Conservation (phyloP, 331 rosid genomes). For the Acacia concinna region DNA sequence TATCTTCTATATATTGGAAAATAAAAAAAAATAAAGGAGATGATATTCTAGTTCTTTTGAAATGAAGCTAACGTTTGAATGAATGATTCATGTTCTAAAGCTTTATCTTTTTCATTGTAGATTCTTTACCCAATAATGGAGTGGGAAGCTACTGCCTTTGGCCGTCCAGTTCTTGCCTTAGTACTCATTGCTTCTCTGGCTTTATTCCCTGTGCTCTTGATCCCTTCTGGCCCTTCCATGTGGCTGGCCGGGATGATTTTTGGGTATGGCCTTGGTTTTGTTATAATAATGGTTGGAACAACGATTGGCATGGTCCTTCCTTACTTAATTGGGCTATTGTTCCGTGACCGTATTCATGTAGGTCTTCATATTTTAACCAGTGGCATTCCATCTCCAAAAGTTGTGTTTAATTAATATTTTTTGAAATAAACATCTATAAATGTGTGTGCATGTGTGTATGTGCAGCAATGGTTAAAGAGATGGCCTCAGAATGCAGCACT, state of each 20-base stretch:
- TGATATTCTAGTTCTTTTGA: background rate
- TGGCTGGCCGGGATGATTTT: conserved; percentile 99
- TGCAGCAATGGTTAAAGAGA: conserved; percentile 87
- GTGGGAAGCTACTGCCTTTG: conserved; percentile 99
- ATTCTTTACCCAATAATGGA: conserved; percentile 80
- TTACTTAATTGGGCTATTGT: conserved; percentile 74
- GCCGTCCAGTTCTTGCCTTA: conserved; percentile 90
- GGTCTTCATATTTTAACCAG: conserved; percentile 25
- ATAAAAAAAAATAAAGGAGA: background rate
- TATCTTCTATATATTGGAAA: background rate
- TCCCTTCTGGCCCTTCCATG: conserved; percentile 99
- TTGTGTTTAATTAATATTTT: background rate
- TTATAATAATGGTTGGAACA: conserved; percentile 95
- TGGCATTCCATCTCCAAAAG: background rate
- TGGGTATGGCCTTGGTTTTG: conserved; percentile 93
- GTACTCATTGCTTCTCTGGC: conserved; percentile 91
- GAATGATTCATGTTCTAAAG: conserved; percentile 23
- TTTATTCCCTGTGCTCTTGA: conserved; percentile 76
- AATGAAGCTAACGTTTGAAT: conserved; percentile 9
- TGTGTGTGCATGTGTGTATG: background rate
- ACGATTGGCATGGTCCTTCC: conserved; percentile 98
- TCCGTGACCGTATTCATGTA: conserved; percentile 95
- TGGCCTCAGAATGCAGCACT: conserved; percentile 93
- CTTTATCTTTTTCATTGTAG: conserved; percentile 40
- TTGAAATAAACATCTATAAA: background rate